A percentile compares a stretch with the other conserved stretches of the same genome.
These are phyloP conservation scores for Oligophagozyma castellii DNA, from an alignment of 1,139 yeast species.

Conservation along the genomic window DNA sequence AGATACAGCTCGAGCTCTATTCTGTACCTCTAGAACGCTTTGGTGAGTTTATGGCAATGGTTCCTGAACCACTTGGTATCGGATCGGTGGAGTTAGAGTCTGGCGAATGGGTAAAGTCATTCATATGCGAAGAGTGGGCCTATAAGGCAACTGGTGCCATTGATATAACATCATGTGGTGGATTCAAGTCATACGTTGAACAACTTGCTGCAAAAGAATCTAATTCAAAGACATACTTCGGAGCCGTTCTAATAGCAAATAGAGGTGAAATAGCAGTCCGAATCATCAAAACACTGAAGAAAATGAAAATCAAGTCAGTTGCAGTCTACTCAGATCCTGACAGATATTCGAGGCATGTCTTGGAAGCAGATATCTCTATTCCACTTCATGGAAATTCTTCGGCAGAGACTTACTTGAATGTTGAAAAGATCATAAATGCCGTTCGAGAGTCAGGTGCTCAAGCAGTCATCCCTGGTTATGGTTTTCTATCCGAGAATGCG, in stretches of 20 bases:
- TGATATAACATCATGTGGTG: slow-evolving; percentile 75
- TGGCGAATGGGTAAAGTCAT: slow-evolving; percentile 82
- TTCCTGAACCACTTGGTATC: slow-evolving; percentile 89
- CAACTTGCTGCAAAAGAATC: slow-evolving; percentile 14
- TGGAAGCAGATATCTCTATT: slow-evolving; percentile 66
- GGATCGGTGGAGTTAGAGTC: slow-evolving; percentile 73
- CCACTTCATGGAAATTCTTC: slow-evolving; percentile 73
- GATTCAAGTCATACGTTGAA: slow-evolving; percentile 66
- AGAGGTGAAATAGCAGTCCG: slow-evolving; percentile 97
- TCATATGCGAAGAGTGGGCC: slow-evolving; percentile 85
- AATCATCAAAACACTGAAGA: slow-evolving; percentile 75
- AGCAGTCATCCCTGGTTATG: slow-evolving; percentile 95
- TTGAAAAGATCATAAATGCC: slow-evolving; percentile 73
- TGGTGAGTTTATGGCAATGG: slow-evolving; percentile 74
- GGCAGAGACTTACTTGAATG: slow-evolving; percentile 77
- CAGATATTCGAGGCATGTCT: slow-evolving; percentile 74
- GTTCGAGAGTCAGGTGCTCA: slow-evolving; percentile 75
- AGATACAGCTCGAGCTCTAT: slow-evolving; percentile 68
- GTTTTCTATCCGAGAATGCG: slow-evolving; percentile 91
- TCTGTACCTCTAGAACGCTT: slow-evolving; percentile 63
- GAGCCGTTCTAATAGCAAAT: slow-evolving; percentile 82
- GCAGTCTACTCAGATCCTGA: slow-evolving; percentile 90
- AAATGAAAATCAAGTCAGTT: slow-evolving; percentile 60
- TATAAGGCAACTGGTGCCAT: slow-evolving; percentile 54
- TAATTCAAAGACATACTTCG: slow-evolving; percentile 42